phyloP scores from a whole-genome alignment of 2,329 filamentous ascomycete genomes.

The Xylaria sp. region DNA sequence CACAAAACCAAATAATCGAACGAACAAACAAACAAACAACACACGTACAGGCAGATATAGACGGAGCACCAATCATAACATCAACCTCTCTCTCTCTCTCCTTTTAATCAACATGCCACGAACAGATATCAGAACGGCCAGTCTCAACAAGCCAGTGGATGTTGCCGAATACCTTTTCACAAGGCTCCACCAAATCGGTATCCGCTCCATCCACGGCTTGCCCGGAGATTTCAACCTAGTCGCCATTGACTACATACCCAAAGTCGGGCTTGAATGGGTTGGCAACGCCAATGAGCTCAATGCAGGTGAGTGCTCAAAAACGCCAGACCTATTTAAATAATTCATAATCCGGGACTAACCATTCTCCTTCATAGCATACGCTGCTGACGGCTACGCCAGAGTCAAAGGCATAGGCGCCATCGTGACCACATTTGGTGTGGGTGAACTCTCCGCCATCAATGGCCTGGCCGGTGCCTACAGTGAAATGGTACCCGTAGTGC shows the following conservation, averaged over 20 bases:
- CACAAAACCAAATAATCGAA: not conserved
- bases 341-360: conserved; percentile 2
- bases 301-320: conserved; percentile 62
- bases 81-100: not conserved
- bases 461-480: conserved; percentile 79
- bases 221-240: conserved; percentile 79
- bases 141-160: conserved; percentile 63
- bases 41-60: not conserved
- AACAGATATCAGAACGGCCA: conserved; percentile 56
- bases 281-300: conserved; percentile 79
- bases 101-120: conserved; percentile 33
- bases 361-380: conserved; percentile 65
- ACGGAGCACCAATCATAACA: not conserved
- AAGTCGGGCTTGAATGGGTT: conserved; percentile 70
- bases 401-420: conserved; percentile 76
- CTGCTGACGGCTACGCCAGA: conserved; percentile 82
- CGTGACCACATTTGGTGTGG: conserved; percentile 81
- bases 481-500: conserved; percentile 76
- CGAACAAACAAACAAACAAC: not conserved
- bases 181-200: conserved; percentile 71
- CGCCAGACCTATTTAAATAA: not conserved
- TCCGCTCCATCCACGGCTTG: conserved; percentile 74
- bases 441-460: conserved; percentile 78
- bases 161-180: conserved; percentile 76
- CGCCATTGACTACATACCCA: conserved; percentile 72